Evolutionary conservation across 768 basidiomycete genomes (phyloP), one percentile per base, ranked within the genome.

Genomic region (Lactarius trivialis): DNA sequence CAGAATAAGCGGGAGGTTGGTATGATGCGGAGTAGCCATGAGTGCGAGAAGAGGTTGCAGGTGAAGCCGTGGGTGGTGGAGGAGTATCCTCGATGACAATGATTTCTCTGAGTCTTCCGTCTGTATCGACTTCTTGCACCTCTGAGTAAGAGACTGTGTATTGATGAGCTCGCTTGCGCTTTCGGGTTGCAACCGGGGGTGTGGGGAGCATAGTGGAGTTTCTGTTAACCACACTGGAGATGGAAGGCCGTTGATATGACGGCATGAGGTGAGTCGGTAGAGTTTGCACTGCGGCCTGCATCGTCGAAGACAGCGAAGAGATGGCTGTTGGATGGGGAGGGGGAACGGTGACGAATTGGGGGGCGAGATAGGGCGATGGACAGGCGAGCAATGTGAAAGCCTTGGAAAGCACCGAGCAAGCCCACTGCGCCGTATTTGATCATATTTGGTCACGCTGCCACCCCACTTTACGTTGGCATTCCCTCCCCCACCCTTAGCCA

Each of bases 81-180:
- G 91, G 91, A 49, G 92, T 93, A 77, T 94, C 92, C 69, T 94
- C 92, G 73, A 94, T 92, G 69, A 94, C 87, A 74, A 94, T 93
- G 72, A 93, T 88, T 73, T 93, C 91, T 57, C 91, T 78, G 41
- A 91, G 78, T 67, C 80, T 78, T 64, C 91, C 91, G 54, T 86
- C 78, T 68, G 78, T 80, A 75, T 93, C 91, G 72, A 92, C 81
- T 76, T 93, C 91, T 69, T 92, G 85, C 43, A 91, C 89, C 73
- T 93, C 90, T 71, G 87, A 90, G 78, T 91, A 93, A 77, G 82
- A 87, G 74, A 93, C 86, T 26, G 85, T 87, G 73, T 82, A 89
- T 69, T 89, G 87, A 69, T 87, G 85, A 33, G 85, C 81, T 72
- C 89, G 84, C 78, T 91, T 91, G 68, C 90, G 85, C 76, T 91